Conservation (phyloP, 1,284 basidiomycete species). For the Marasmius oreades region DNA sequence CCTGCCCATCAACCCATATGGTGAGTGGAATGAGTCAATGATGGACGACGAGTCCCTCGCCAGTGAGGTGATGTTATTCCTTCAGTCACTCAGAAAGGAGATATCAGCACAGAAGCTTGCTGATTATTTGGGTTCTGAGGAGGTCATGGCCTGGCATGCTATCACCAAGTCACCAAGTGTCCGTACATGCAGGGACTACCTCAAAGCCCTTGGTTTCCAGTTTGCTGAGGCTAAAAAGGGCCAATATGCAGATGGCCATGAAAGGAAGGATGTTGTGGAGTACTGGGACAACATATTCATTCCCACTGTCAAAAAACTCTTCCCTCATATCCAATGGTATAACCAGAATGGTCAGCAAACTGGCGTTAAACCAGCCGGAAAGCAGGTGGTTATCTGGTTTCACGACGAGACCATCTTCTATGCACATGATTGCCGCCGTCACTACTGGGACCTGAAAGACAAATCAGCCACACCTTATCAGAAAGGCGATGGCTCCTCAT, state of each 20-base stretch:
- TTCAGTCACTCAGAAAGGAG: no score
- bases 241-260: not conserved
- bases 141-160: not conserved
- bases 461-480: not conserved
- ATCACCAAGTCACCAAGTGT: not conserved
- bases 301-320: constrained; percentile 15
- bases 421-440: constrained; percentile 21
- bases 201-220: not conserved
- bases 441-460: constrained; percentile 5
- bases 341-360: constrained; percentile 10
- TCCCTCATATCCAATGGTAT: constrained; percentile 11
- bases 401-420: constrained; percentile 29
- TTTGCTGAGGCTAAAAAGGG: not conserved
- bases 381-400: constrained; percentile 21
- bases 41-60: no score
- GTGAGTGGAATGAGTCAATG: not conserved
- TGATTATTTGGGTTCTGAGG: no score
- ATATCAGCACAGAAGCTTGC: no score
- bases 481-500: constrained; percentile 2
- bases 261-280: not conserved
- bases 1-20: not conserved
- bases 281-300: not conserved
- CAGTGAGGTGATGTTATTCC: no score
- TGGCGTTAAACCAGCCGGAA: constrained; percentile 4
- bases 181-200: not conserved